Conservation (phyloP, 768 basidiomycete genomes). For the Lentinula lateritia region DNA sequence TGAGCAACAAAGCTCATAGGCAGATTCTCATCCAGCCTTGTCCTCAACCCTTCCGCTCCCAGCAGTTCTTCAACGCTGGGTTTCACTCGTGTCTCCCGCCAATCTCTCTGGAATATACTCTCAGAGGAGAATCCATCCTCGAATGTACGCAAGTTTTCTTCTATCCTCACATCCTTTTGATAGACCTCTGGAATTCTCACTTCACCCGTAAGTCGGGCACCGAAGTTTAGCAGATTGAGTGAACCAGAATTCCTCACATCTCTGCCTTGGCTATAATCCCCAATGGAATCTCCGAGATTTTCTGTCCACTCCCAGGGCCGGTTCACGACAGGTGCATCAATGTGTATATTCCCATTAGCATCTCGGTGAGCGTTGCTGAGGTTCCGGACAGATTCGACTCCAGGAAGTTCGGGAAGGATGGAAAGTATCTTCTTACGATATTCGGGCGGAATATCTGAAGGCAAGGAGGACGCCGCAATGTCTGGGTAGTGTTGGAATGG, state of each 20-base stretch:
- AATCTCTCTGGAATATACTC: constrained; percentile 66
- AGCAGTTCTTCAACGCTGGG: constrained; percentile 25
- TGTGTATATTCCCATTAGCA: constrained; percentile 40
- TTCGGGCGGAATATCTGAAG: constrained; percentile 49
- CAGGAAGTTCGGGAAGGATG: constrained; percentile 52
- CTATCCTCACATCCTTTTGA: constrained; percentile 23
- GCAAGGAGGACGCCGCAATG: constrained; percentile 43
- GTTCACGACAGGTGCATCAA: constrained; percentile 54
- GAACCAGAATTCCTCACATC: constrained; percentile 64
- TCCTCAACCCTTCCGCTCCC: neutral
- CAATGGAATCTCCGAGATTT: constrained; percentile 55
- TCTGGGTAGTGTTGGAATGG: constrained; percentile 63
- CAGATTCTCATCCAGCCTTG: neutral
- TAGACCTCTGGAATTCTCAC: constrained; percentile 30
- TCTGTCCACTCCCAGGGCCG: constrained; percentile 88
- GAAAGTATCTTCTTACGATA: constrained; percentile 52
- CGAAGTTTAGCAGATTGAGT: constrained; percentile 68
- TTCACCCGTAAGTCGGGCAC: constrained; percentile 61
- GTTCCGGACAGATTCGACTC: constrained; percentile 45
- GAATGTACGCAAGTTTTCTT: constrained; percentile 50
- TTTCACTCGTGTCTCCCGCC: constrained; percentile 64
- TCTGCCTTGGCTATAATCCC: constrained; percentile 29
- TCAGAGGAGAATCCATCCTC: constrained; percentile 62
- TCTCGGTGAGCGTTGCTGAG: constrained; percentile 59
- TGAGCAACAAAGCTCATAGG: neutral